Percentiles rank a stretch among this genome's conserved stretches.
Conservation (phyloP, 2,329 filamentous ascomycete genomes). For the Fusarium mundagurra region DNA sequence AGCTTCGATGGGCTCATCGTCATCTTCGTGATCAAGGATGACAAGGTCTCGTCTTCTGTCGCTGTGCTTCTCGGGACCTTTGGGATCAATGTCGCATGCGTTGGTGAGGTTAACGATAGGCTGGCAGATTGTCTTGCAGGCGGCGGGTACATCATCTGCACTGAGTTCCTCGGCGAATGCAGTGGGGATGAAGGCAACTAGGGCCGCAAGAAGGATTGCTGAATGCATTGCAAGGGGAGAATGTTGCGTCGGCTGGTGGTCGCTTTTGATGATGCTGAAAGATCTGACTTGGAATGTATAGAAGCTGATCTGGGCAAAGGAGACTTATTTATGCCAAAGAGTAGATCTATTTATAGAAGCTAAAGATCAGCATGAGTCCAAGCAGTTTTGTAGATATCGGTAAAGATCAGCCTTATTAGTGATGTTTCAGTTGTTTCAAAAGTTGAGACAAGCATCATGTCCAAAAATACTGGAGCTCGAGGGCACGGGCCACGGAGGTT, state of each 20-base stretch:
- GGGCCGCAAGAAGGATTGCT: neutral
- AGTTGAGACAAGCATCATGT: neutral
- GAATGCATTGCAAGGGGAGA: neutral
- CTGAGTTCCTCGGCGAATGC: neutral
- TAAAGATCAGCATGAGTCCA: neutral
- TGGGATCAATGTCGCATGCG: slow-evolving; percentile 3
- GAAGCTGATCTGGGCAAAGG: neutral
- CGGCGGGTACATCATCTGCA: neutral
- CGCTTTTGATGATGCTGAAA: neutral
- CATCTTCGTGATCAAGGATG: neutral
- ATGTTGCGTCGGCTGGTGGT: neutral
- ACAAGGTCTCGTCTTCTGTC: neutral
- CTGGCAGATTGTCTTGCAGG: slow-evolving; percentile 5
- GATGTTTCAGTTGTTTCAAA: neutral
- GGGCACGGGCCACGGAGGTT: neutral
- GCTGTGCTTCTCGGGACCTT: neutral
- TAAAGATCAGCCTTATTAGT: neutral
- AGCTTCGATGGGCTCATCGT: neutral
- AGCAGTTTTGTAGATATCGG: neutral
- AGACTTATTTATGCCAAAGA: neutral
- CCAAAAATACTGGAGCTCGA: neutral
- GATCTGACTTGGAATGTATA: neutral
- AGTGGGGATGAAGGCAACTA: rapidly evolving
- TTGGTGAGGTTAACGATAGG: slow-evolving; percentile 7
- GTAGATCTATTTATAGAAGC: neutral